Evolutionary conservation across 2,329 filamentous ascomycete genomes (phyloP).

Genomic region (Pestalotiopsis fici): DNA sequence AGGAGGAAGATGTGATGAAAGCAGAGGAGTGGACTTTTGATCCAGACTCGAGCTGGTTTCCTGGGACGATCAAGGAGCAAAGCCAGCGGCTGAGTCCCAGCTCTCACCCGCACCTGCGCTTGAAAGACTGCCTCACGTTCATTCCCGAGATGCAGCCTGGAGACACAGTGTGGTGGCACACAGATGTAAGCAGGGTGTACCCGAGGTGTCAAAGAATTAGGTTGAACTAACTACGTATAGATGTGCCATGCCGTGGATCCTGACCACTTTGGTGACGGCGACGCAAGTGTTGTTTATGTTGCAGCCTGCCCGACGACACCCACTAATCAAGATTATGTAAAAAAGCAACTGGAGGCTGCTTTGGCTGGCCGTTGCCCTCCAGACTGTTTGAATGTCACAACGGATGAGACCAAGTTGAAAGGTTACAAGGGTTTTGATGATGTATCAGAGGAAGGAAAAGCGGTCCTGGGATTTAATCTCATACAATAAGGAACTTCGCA

Average conservation of each 20-base stretch:
- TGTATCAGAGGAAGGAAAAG: no score
- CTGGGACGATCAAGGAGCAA: slow-evolving; percentile 33
- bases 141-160: slow-evolving; percentile 38
- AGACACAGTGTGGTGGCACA: slow-evolving; percentile 43
- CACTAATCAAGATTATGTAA: slow-evolving; percentile 10
- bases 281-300: slow-evolving; percentile 35
- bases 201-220: no score
- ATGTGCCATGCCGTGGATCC: slow-evolving; percentile 40
- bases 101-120: slow-evolving; percentile 38
- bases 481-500: no score
- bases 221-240: slow-evolving; percentile 13
- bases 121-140: slow-evolving; percentile 36
- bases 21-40: slow-evolving; percentile 37
- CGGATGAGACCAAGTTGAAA: no score
- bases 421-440: neutral
- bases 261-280: slow-evolving; percentile 32
- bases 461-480: no score
- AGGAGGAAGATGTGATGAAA: slow-evolving; percentile 31
- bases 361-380: neutral
- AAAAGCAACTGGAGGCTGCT: neutral
- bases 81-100: slow-evolving; percentile 35
- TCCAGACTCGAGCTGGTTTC: slow-evolving; percentile 32
- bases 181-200: slow-evolving; percentile 30
- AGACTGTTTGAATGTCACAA: slow-evolving; percentile 6
- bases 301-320: slow-evolving; percentile 35